Evolutionary conservation across 352 stramenopile genomes (phyloP), one percentile per base, ranked within the genome.

Genomic region (Phytophthora fragariae): DNA sequence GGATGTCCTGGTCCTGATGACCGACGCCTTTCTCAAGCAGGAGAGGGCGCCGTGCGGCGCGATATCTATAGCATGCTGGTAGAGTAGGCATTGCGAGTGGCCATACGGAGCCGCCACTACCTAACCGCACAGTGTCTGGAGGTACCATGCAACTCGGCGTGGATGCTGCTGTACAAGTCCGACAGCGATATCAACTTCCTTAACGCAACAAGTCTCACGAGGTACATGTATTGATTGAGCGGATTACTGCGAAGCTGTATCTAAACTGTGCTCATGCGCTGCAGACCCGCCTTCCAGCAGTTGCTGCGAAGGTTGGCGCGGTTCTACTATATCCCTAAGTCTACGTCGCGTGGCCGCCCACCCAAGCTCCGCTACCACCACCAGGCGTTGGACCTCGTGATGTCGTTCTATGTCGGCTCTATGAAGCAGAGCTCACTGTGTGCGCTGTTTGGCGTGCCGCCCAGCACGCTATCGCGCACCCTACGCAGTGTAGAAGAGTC

Each of bases 121-220:
- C 19, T 21, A 21, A 21, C 19, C 19, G 19, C 19, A 0, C 19
- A 21, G 19, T 21, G 19, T 21, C 19, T 21, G 19, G 19, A 21
- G 19, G 19, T 0, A 21, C 41, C 41, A 19, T 49, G 12, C 41
- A 49, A 49, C 41, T 49, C 41, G 41, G 41, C 41, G 41, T 49
- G 41, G 41, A 49, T 49, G 41, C 41, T 49, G 41, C 41, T 49
- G 41, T 49, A 19, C 41, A 49, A 49, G 41, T 49, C 41, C 41
- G 1, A 2, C 41, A 49, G 41, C 41, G 41, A 49, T 49, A 49
- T 49, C 12, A 49, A 49, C 41, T 49, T 49, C 14, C 41, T 49
- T 17, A 49, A 49, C 12, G 5, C 41, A 49, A 49, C 41, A 49
- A 49, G 12, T 49, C 5, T 41, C 35, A 41, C 35, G 35, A 41